Evolutionary conservation across 306 rosid genomes (phyloP), one percentile per base, ranked within the genome.

Genomic region (Vigna radiata): DNA sequence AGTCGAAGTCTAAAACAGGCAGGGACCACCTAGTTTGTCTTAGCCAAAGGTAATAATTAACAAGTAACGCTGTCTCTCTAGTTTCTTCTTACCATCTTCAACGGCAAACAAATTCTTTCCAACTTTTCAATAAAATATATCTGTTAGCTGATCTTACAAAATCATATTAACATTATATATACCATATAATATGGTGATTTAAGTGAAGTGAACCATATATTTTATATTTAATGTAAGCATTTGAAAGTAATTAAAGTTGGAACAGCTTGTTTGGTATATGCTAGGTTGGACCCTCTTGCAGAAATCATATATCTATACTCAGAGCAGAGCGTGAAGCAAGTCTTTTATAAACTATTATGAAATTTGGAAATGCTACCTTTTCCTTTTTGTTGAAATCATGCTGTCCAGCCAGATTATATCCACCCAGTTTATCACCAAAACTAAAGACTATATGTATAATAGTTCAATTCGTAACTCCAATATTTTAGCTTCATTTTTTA

Each of bases 11-110:
- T 39, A 13, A 15, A 37, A 31, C 33, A 10, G 44, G 1, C 2
- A n/a, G 72, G 82, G 83, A 70, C 78, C 82, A 79, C 77, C 6
- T 15, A 33, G 3, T 78, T 60, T 18, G 31, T 58, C 25, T 23
- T 25, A 4, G 46, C 12, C 63, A 25, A 58, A 5, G 9, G 0
- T 15, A 33, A n/a, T 17, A 37, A 2, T 17, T n/a, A 64, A 37
- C 4, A 16, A 76, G 27, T 27, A 27, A 27, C 31, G 31, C 1
- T 4, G 63, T 75, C 52, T 76, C 52, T 76, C 64, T 19, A 16
- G 0, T 18, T 39, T 17, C 27, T 60, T 75, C 62, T 41, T 6
- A 31, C 36, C 36, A 31, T 36, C 39, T 36, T 1, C 37, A 33
- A 4, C 7, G 1, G 37, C n/a, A 33, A 33, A 33, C 37, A n/a